Conservation (phyloP, 441 rosid genomes). For the Macaranga tanarius region DNA sequence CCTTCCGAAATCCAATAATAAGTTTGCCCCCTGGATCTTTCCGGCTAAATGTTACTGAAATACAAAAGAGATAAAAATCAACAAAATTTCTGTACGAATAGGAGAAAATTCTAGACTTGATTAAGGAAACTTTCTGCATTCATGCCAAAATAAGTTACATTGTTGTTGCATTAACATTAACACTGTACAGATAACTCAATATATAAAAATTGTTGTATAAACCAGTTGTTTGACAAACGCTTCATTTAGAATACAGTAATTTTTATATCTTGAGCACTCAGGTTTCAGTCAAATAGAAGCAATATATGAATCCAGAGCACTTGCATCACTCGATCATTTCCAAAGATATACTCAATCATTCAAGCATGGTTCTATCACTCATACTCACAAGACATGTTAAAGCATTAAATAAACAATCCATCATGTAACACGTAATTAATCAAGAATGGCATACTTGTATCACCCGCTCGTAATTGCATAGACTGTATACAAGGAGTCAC, state of each 20-base stretch:
- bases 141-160: neutral
- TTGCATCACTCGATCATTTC: neutral
- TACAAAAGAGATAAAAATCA: conserved; percentile 9
- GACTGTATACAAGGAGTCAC: conserved; percentile 99
- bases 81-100: no score
- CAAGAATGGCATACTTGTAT: conserved; percentile 57
- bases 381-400: conserved; percentile 69
- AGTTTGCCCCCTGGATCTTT: conserved; percentile 85
- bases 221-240: neutral
- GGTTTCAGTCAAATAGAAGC: neutral
- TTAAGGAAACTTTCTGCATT: neutral
- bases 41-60: conserved; percentile 82
- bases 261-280: neutral
- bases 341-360: conserved; percentile 3
- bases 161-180: conserved; percentile 10
- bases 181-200: neutral
- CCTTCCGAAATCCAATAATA: conserved; percentile 81
- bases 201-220: neutral
- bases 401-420: neutral
- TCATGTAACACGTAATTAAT: neutral
- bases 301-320: neutral
- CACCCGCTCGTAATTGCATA: conserved; percentile 91
- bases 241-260: neutral
- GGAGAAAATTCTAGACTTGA: neutral
- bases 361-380: conserved; percentile 60